phyloP scores from a whole-genome alignment of 768 basidiomycete species.

The Suillus fuscotomentosus region DNA sequence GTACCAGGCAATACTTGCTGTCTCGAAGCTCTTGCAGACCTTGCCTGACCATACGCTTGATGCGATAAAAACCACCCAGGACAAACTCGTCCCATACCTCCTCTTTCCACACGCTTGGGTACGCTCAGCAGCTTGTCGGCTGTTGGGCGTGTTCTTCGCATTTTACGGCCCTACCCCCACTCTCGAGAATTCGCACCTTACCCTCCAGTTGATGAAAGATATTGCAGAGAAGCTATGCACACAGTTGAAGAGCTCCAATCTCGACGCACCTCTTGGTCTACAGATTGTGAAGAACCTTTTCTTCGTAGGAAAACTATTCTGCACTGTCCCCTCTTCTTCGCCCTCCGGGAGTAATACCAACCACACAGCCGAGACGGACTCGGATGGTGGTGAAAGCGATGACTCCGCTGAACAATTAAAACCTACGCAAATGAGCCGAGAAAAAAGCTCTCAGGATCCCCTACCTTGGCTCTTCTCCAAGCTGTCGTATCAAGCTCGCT shows the following conservation, averaged over 20 bases:
- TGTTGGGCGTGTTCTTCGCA: constrained; percentile 70
- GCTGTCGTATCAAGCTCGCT: constrained; percentile 82
- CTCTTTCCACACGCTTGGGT: constrained; percentile 96
- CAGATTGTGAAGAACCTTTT: constrained; percentile 94
- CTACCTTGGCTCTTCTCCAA: constrained; percentile 94
- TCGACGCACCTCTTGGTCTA: constrained; percentile 69
- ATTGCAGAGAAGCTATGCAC: constrained; percentile 70
- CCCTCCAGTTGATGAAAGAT: constrained; percentile 56
- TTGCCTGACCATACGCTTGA: constrained; percentile 49
- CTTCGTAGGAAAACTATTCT: constrained; percentile 87
- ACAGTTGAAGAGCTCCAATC: constrained; percentile 79
- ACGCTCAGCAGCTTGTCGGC: constrained; percentile 72
- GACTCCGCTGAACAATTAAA: constrained; percentile 1
- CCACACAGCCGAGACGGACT: constrained; percentile 29
- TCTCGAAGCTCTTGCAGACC: constrained; percentile 61
- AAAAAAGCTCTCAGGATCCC: constrained; percentile 38
- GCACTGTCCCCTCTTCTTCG: constrained; percentile 33
- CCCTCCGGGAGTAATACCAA: constrained; percentile 18
- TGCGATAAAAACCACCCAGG: constrained; percentile 59
- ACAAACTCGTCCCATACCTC: constrained; percentile 59
- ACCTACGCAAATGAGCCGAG: neutral
- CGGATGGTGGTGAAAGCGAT: constrained; percentile 25
- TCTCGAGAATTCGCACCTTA: constrained; percentile 43
- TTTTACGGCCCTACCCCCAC: constrained; percentile 28
- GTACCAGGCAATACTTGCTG: constrained; percentile 72